Conservation (phyloP, 1,284 basidiomycete genomes). For the Laetiporus sulphureus region DNA sequence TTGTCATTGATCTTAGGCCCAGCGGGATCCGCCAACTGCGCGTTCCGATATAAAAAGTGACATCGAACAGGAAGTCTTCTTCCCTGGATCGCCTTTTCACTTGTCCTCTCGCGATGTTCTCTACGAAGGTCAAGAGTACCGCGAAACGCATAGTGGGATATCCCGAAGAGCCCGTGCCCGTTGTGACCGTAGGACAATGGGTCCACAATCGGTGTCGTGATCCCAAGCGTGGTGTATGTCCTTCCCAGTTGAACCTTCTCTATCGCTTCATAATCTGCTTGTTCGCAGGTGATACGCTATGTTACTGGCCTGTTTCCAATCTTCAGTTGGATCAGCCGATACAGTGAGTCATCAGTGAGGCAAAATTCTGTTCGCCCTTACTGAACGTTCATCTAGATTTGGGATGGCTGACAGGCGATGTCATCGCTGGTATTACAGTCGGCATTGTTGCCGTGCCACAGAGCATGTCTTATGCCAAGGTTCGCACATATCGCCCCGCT, state of each 20-base stretch:
- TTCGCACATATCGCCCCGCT: slow-evolving; percentile 20
- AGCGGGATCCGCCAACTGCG: slow-evolving; percentile 4
- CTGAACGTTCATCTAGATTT: no score
- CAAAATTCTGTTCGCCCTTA: slow-evolving; percentile 16
- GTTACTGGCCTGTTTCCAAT: slow-evolving; percentile 76
- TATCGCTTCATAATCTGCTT: slow-evolving; percentile 6
- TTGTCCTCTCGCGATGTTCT: slow-evolving; percentile 27
- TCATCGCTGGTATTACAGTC: slow-evolving; percentile 87
- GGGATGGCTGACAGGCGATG: slow-evolving; percentile 72
- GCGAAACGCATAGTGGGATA: slow-evolving; percentile 56
- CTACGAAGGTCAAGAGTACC: slow-evolving; percentile 36
- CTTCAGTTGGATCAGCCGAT: slow-evolving; percentile 75
- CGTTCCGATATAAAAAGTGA: slow-evolving; percentile 3
- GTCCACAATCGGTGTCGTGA: slow-evolving; percentile 31
- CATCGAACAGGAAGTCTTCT: background rate
- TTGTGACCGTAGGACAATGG: slow-evolving; percentile 53
- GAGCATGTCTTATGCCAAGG: slow-evolving; percentile 77
- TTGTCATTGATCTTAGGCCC: slow-evolving; percentile 3
- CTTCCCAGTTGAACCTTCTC: slow-evolving; percentile 6
- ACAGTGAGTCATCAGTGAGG: slow-evolving; percentile 47
- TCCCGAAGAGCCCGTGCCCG: slow-evolving; percentile 51
- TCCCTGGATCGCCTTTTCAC: background rate
- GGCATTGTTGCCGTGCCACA: slow-evolving; percentile 91
- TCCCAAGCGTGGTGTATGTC: slow-evolving; percentile 43
- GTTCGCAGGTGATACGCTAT: slow-evolving; percentile 50